A percentile compares a stretch with the other conserved stretches of the same genome.
phyloP scores from a whole-genome alignment of 2,329 filamentous ascomycete species.

The Atkinsonella hypoxylon region DNA sequence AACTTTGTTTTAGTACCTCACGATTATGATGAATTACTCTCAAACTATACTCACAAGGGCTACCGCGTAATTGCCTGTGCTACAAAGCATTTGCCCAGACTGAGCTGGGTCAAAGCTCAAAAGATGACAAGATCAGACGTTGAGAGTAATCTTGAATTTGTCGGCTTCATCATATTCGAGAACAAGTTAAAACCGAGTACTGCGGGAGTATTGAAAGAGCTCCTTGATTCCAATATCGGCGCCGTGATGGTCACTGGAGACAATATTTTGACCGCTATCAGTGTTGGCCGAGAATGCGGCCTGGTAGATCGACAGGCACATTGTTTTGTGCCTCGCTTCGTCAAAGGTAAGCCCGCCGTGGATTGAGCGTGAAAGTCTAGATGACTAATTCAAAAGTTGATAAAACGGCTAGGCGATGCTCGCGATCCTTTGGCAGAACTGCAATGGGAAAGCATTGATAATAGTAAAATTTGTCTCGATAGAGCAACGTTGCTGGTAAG shows the following conservation, averaged over 20 bases:
- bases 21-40: constrained; percentile 82
- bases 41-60: constrained; percentile 87
- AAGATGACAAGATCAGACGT: constrained; percentile 84
- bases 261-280: constrained; percentile 94
- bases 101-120: constrained; percentile 89
- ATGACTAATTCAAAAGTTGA: not conserved
- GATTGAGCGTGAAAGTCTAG: not conserved
- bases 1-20: constrained; percentile 46
- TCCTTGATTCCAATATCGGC: constrained; percentile 71
- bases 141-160: constrained; percentile 73
- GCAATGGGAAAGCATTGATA: constrained; percentile 91
- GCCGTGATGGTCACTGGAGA: constrained; percentile 96
- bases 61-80: constrained; percentile 96
- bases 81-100: constrained; percentile 72
- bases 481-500: constrained; percentile 59
- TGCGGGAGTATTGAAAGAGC: constrained; percentile 66
- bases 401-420: constrained; percentile 42
- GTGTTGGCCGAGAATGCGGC: constrained; percentile 81
- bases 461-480: constrained; percentile 66
- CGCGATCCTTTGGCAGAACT: constrained; percentile 63
- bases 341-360: constrained; percentile 42
- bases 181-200: constrained; percentile 94
- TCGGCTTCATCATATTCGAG: constrained; percentile 96
- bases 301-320: constrained; percentile 71
- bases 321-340: constrained; percentile 86